Evolutionary conservation across 108 stramenopile genomes (phyloP).

Genomic region (Conticribra guillardii): DNA sequence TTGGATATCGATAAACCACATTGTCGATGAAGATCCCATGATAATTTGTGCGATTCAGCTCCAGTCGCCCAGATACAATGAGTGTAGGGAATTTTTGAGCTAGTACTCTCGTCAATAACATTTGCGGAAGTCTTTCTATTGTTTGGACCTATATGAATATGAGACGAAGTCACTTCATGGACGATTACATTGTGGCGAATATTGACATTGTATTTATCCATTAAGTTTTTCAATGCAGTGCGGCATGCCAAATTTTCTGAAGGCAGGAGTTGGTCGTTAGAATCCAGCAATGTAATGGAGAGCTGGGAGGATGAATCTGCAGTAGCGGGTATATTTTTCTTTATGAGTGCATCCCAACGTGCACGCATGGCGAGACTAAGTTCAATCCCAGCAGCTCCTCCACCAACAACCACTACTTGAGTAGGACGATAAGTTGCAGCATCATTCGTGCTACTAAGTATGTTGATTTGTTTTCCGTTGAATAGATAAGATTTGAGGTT

Average conservation of each 20-base stretch:
- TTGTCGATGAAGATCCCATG: slow-evolving; percentile 46
- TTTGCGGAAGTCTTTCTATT: slow-evolving; percentile 23
- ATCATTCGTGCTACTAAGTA: background rate
- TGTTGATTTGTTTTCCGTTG: background rate
- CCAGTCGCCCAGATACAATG: slow-evolving; percentile 89
- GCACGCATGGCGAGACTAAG: slow-evolving; percentile 84
- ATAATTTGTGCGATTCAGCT: slow-evolving; percentile 70
- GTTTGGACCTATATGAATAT: slow-evolving; percentile 50
- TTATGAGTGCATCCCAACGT: slow-evolving; percentile 55
- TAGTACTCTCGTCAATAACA: slow-evolving; percentile 40
- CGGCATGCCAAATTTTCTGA: slow-evolving; percentile 60
- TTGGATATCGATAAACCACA: slow-evolving; percentile 61
- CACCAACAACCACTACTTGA: slow-evolving; percentile 91
- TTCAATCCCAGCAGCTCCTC: slow-evolving; percentile 96
- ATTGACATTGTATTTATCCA: slow-evolving; percentile 64
- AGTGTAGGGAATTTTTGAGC: slow-evolving; percentile 63
- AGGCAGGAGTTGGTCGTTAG: slow-evolving; percentile 61
- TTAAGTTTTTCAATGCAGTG: slow-evolving; percentile 36
- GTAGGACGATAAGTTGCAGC: slow-evolving; percentile 4
- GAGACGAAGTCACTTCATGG: slow-evolving; percentile 44
- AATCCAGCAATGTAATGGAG: slow-evolving; percentile 69
- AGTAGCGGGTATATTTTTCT: background rate
- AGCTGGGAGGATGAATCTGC: slow-evolving; percentile 23
- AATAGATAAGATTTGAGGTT: too few species aligned
- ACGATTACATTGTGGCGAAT: slow-evolving; percentile 58